A percentile compares a stretch with the other conserved stretches of the same genome.
Conservation (phyloP, 257 asterid species). For the Solanum phureja region DNA sequence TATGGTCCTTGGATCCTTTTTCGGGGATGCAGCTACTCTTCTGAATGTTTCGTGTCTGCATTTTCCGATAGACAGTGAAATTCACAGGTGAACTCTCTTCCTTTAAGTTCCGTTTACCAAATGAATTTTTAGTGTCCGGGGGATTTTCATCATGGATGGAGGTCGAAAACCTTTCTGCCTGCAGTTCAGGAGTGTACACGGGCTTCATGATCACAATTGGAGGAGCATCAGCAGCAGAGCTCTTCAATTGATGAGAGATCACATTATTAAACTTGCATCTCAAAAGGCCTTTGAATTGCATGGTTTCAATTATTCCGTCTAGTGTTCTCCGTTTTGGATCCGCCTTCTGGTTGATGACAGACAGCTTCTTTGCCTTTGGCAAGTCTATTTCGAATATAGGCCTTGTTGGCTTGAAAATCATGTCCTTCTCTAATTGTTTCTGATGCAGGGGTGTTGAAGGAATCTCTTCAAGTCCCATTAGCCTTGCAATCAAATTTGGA, state of each 20-base stretch:
- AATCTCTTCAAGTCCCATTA: constrained; percentile 64
- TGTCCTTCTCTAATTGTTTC: constrained; percentile 13
- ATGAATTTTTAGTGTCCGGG: not conserved
- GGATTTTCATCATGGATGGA: not conserved
- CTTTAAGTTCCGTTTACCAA: not conserved
- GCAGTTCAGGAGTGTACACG: not conserved
- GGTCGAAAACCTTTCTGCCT: constrained; percentile 1
- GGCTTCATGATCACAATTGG: constrained; percentile 21
- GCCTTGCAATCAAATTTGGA: constrained; percentile 57
- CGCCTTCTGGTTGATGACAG: constrained; percentile 17
- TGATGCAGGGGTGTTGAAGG: constrained; percentile 12
- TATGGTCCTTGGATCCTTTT: not conserved
- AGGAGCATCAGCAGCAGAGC: constrained; percentile 17
- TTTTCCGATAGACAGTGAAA: not conserved
- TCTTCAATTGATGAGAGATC: not conserved
- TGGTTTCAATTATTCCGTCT: constrained; percentile 44
- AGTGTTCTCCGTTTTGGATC: constrained; percentile 25
- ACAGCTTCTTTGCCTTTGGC: constrained; percentile 43
- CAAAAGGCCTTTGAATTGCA: constrained; percentile 52
- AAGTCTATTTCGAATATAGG: constrained; percentile 39
- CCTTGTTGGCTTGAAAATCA: constrained; percentile 10
- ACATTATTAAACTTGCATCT: constrained; percentile 10
- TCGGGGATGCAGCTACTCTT: not conserved
- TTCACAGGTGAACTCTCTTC: not conserved
- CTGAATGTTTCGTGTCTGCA: not conserved